Base-by-base conservation (phyloP, 169 alveolate species). In the Plasmodium chabaudi region DNA sequence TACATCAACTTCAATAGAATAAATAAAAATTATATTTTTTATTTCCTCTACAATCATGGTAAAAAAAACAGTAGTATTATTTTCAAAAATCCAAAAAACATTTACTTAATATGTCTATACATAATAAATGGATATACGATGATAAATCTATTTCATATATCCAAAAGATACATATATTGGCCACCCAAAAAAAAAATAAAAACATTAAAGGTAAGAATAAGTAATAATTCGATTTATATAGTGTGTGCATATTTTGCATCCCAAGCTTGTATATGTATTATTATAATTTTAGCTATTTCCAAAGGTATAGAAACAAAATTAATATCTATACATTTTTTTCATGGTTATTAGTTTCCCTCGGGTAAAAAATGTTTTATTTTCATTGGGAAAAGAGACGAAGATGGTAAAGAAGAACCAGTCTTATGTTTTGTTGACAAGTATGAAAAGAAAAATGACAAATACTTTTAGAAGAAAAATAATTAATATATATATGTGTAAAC, bases 391-490 rank as follows among this genome's bases (percentile, higher is more conserved):
- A 91, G 96, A 46, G 96, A 93, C 49, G 94, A 91, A 49, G 96
- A 93, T 84, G 96, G 96, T 13, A 93, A 93, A 88, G 87, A 92
- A 17, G 96, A 93, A 44, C 96, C 96, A 5, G 94, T 92, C n/a
- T 75, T 93, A 5, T 91, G 95, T 68, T 93, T 93, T 72, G 93
- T 92, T 42, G 96, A 93, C 88, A 74, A 89, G 96, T 93, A 74
- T 19, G 90, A 27, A 46, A 15, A 2, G 6, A 21, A 56, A 47
- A 61, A 55, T 53, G 0, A 17, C 19, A 9, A 13, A 12, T 47
- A 39, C 44, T 13, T 5, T 6, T 27, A 25, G 47, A 25, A 59
- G 7, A 9, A 17, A 39, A 74, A 9, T 55, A 42, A 55, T 12
- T 25, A 12, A 21, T 51, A 53, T 51, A 53, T 3, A 1, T 15